Evolutionary conservation across 495 filamentous ascomycete genomes (phyloP).

Genomic region (Pyronema omphalodes): DNA sequence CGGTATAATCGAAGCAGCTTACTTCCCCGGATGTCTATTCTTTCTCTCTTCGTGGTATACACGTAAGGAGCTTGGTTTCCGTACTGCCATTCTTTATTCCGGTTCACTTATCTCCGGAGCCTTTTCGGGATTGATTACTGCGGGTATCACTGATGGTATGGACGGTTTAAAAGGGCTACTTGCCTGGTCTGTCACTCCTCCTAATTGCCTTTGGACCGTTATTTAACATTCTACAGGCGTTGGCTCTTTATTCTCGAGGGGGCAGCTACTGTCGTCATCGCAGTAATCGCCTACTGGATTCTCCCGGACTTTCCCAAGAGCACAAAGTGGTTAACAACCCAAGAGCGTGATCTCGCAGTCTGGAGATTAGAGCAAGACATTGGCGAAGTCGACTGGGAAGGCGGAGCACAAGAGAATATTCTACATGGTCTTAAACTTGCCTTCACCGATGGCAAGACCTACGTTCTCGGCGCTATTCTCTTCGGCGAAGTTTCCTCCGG

Average conservation of each 20-base stretch:
- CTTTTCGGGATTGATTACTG: slow-evolving; percentile 43
- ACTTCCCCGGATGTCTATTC: slow-evolving; percentile 20
- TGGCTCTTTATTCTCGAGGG: slow-evolving; percentile 65
- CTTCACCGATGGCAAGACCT: slow-evolving; percentile 27
- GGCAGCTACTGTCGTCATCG: slow-evolving; percentile 32
- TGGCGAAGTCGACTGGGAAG: slow-evolving; percentile 56
- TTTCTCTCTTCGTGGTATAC: slow-evolving; percentile 16
- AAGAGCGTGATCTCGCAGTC: slow-evolving; percentile 39
- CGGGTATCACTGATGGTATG: slow-evolving; percentile 30
- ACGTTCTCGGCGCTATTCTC: slow-evolving; percentile 40
- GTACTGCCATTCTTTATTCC: slow-evolving; percentile 29
- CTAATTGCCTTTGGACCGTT: not conserved
- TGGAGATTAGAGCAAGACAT: slow-evolving; percentile 45
- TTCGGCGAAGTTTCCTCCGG: slow-evolving; percentile 53
- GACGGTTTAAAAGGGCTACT: slow-evolving; percentile 38
- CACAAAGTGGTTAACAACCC: slow-evolving; percentile 32
- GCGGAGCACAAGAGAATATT: slow-evolving; percentile 39
- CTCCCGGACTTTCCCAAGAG: slow-evolving; percentile 49
- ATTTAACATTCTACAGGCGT: slow-evolving; percentile 21
- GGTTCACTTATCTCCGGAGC: slow-evolving; percentile 37
- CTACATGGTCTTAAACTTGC: slow-evolving; percentile 52
- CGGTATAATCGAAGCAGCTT: slow-evolving; percentile 26
- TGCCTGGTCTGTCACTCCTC: slow-evolving; percentile 32
- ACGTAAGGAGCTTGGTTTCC: slow-evolving; percentile 7
- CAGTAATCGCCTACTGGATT: slow-evolving; percentile 33